These are phyloP conservation scores for Verticillium klebahnii DNA, from an alignment of 2,329 filamentous ascomycete species.

Conservation along the genomic window DNA sequence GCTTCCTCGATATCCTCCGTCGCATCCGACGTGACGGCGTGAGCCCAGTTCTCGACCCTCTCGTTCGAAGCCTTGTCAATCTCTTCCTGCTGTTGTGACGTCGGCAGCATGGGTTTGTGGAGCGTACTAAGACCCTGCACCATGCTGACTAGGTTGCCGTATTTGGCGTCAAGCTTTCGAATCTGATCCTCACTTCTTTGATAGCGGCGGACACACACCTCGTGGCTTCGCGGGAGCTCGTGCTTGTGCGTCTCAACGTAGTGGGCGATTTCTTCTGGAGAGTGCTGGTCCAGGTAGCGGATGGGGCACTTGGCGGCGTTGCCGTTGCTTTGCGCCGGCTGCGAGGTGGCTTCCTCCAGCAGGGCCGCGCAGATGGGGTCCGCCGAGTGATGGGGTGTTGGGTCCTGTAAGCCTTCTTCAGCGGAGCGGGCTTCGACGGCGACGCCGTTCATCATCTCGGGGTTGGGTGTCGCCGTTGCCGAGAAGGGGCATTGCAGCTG, in stretches of 20 bases:
- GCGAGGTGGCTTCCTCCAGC: conserved; percentile 55
- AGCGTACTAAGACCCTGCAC: conserved; percentile 84
- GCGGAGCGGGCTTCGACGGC: conserved; percentile 1
- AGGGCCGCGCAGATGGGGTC: conserved; percentile 63
- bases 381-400: conserved; percentile 41
- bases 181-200: conserved; percentile 83
- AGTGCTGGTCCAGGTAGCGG: conserved; percentile 86
- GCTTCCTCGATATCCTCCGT: conserved; percentile 28
- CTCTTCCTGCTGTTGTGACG: conserved; percentile 42
- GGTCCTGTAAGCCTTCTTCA: conserved; percentile 22
- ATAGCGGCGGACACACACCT: conserved; percentile 85
- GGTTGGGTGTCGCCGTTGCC: conserved; percentile 29
- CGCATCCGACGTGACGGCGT: conserved; percentile 59
- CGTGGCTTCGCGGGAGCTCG: conserved; percentile 87
- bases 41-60: conserved; percentile 82
- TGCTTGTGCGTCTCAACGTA: conserved; percentile 97
- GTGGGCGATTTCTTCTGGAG: conserved; percentile 85
- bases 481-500: conserved; percentile 78
- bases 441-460: conserved; percentile 6
- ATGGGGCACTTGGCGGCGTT: conserved; percentile 76
- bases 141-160: conserved; percentile 89
- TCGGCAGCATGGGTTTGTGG: conserved; percentile 80
- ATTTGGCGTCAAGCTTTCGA: conserved; percentile 87
- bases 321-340: conserved; percentile 37
- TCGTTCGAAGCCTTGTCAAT: conserved; percentile 55